These are phyloP conservation scores for Kazachstania viticola DNA, from an alignment of 805 yeast genomes.

Conservation along the genomic window DNA sequence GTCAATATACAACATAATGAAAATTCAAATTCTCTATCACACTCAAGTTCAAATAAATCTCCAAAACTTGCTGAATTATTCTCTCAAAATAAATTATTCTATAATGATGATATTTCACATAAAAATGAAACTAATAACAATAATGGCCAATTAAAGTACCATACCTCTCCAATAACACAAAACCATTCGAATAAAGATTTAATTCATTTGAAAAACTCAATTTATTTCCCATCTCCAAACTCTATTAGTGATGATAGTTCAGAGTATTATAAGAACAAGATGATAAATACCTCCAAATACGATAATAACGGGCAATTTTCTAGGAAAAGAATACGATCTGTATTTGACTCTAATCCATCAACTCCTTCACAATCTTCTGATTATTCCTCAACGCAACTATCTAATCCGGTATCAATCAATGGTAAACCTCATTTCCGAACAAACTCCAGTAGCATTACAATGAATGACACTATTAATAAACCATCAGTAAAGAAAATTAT, in stretches of 20 bases:
- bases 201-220: not conserved
- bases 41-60: not conserved
- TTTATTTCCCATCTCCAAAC: not conserved
- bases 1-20: not conserved
- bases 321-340: too few species aligned
- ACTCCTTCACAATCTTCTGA: not conserved
- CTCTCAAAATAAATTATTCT: conserved; percentile 2
- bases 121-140: not conserved
- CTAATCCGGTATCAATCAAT: not conserved
- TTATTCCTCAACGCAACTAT: not conserved
- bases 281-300: not conserved
- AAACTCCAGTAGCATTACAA: not conserved
- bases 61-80: conserved; percentile 1
- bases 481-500: conserved; percentile 75
- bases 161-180: not conserved
- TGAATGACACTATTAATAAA: not conserved
- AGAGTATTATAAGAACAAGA: not conserved
- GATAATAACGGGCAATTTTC: not conserved
- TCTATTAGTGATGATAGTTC: not conserved
- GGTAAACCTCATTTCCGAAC: not conserved
- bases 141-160: not conserved
- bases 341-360: too few species aligned
- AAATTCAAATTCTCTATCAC: not conserved
- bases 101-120: not conserved
- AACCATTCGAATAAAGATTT: too few species aligned